Percentiles rank a stretch among this genome's conserved stretches.
Evolutionary conservation across 345 rosid species (phyloP).

Genomic region (Geranium rotundifolium): DNA sequence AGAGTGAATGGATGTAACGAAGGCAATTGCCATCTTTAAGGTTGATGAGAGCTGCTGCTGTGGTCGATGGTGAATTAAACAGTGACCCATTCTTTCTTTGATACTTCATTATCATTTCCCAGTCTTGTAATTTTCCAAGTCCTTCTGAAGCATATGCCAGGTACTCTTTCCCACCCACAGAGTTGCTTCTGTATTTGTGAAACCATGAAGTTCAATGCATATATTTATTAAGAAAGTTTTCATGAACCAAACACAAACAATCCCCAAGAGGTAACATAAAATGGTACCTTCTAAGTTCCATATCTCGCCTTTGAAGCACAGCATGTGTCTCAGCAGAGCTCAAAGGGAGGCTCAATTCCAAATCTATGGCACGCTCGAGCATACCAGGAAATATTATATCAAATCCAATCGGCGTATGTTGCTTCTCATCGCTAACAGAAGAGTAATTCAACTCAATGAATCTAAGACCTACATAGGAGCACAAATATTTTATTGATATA

Average conservation of each 20-base stretch:
- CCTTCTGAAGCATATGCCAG: conserved; percentile 65
- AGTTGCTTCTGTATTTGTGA: conserved; percentile 16
- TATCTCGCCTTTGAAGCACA: conserved; percentile 39
- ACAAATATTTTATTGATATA: background rate
- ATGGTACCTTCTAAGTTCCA: conserved; percentile 47
- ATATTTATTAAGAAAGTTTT: no score
- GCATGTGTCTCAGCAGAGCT: conserved; percentile 28
- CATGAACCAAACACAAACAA: no score
- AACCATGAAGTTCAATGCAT: no score
- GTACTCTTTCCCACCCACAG: conserved; percentile 47
- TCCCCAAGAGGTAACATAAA: background rate
- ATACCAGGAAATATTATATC: conserved; percentile 73
- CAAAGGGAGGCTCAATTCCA: conserved; percentile 57
- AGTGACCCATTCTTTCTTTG: conserved; percentile 68
- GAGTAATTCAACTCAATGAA: conserved; percentile 53
- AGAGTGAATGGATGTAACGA: conserved; percentile 37
- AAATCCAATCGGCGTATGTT: conserved; percentile 55
- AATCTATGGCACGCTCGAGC: conserved; percentile 54
- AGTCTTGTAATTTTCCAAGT: conserved; percentile 37
- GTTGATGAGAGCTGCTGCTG: conserved; percentile 62
- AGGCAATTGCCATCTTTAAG: conserved; percentile 47
- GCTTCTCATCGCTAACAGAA: conserved; percentile 45
- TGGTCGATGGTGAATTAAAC: conserved; percentile 85
- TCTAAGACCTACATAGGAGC: conserved; percentile 38
- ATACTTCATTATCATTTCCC: conserved; percentile 57